Conservation (phyloP, 768 basidiomycete genomes). For the Lactifluus rugatus region DNA sequence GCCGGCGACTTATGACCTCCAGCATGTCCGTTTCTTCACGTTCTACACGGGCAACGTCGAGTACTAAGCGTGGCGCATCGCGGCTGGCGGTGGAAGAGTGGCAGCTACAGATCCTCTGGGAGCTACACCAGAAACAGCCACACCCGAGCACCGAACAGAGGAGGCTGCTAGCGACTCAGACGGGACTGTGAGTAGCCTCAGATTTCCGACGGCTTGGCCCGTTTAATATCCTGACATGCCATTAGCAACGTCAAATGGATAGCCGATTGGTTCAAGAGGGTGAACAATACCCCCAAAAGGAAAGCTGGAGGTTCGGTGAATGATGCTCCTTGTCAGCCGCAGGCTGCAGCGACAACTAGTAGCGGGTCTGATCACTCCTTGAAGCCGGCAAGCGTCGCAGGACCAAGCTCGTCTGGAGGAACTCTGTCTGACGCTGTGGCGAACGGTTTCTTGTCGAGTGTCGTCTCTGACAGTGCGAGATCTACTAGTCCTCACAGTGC, state of each 20-base stretch:
- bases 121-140: conserved; percentile 5
- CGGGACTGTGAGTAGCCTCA: conserved; percentile 13
- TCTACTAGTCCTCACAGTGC: neutral
- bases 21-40: neutral
- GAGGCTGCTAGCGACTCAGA: conserved; percentile 8
- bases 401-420: neutral
- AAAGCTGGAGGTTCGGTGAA: neutral
- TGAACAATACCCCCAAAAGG: neutral
- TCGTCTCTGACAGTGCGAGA: neutral
- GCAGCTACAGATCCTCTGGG: conserved; percentile 11
- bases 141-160: conserved; percentile 10
- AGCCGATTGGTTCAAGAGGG: conserved; percentile 14
- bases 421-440: neutral
- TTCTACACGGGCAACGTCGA: neutral
- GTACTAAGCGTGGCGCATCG: neutral
- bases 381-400: neutral
- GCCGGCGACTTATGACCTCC: neutral
- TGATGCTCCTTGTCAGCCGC: neutral
- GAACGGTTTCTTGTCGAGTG: neutral
- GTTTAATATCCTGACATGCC: neutral
- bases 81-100: conserved; percentile 7
- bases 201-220: neutral
- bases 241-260: conserved; percentile 16
- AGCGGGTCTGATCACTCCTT: neutral
- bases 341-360: neutral